Base-by-base conservation (phyloP, 2,329 filamentous ascomycete genomes). In the Drechslerella dactyloides region DNA sequence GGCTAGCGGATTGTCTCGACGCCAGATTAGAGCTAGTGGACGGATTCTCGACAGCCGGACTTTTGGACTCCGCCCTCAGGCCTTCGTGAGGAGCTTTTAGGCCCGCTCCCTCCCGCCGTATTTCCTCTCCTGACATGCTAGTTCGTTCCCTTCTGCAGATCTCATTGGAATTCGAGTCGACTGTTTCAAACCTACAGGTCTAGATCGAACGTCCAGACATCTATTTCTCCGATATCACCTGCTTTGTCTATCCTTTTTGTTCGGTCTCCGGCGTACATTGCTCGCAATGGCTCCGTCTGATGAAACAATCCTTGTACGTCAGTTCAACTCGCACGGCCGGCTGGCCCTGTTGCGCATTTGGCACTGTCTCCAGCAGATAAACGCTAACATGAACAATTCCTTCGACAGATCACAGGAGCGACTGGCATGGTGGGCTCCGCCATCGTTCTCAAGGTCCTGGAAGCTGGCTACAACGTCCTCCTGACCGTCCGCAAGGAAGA, bases 371-470 rank as follows among this genome's bases (percentile, higher is more conserved):
- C n/a, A n/a, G n/a, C n/a, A n/a, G n/a, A n/a, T n/a, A n/a, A n/a
- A n/a, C 5, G 7, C 10, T 35, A 23, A 27, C 42, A 23, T n/a
- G n/a, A n/a, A n/a, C n/a, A n/a, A n/a, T 35, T 8, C 8, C 35
- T 8, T 15, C 33, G n/a, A 13, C 30, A 72, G 68, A 72, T 73
- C 33, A 73, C 69, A 27, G 69, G 69, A 11, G 69, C 69, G 2
- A 68, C 69, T 27, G 69, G 84, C 23, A 85, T 85, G 75, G 84
- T 85, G 53, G 84, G 83, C n/a, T 83, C 83, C 1, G 83, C 85
- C 56, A 77, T 85, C 33, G 79, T 85, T 2, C 81, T 84, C 54
- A 76, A 77, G 5, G 77, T 85, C 2, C 77, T 85, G 15, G 77
- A 81, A 1, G 78, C 78, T 4, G 81, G 81, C 78, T 82, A 78